Conservation (phyloP, 75 land plant genomes). For the Cupressus sempervirens region DNA sequence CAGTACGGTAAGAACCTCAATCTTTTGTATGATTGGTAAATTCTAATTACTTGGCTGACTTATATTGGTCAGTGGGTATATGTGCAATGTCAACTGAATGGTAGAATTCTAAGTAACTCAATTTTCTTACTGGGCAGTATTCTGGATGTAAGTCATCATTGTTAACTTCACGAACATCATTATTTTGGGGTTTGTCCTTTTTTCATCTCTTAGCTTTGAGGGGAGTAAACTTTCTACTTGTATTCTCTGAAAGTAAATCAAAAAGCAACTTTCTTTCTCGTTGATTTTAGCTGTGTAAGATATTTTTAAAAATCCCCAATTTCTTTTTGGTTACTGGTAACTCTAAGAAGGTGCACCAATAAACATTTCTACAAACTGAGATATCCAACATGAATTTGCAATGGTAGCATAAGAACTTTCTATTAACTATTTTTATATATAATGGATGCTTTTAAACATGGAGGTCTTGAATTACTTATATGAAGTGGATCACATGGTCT, state of each 20-base stretch:
- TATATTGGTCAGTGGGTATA: not conserved
- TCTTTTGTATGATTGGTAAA: not conserved
- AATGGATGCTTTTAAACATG: not conserved
- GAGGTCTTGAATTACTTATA: not conserved
- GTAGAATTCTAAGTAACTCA: not conserved
- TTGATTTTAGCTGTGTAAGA: not conserved
- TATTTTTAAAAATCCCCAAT: not conserved
- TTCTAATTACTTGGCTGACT: not conserved
- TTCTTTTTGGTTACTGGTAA: not conserved
- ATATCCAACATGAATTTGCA: not conserved
- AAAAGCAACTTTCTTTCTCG: not conserved
- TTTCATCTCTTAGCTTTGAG: not conserved
- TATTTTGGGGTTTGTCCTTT: not conserved
- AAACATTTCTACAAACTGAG: not conserved
- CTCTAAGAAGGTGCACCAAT: not conserved
- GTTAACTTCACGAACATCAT: not conserved
- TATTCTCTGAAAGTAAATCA: not conserved
- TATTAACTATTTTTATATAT: no score
- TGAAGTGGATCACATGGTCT: not conserved
- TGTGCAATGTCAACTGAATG: not conserved
- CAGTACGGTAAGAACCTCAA: conserved; percentile 36
- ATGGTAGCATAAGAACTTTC: not conserved
- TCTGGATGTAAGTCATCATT: not conserved
- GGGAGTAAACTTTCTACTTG: not conserved
- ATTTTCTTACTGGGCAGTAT: not conserved